Conservation (phyloP, 1,284 basidiomycete genomes). For the Volvariella volvacea region DNA sequence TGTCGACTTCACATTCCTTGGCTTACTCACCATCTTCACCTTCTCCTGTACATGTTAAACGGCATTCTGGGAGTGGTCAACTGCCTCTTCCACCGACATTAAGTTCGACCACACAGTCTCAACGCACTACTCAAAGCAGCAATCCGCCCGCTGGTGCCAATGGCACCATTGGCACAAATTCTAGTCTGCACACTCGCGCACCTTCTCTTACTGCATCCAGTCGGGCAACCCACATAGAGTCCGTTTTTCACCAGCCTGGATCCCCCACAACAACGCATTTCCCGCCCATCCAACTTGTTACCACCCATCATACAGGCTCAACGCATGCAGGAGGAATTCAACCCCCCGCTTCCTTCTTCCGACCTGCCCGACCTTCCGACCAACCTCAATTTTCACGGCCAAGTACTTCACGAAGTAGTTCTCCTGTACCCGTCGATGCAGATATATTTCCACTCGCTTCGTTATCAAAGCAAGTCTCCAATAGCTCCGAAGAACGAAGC, state of each 20-base stretch:
- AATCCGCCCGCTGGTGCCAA: conserved; percentile 9
- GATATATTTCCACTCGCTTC: conserved; percentile 23
- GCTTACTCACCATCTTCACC: conserved; percentile 13
- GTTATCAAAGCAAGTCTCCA: conserved; percentile 18
- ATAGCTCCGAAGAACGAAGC: conserved; percentile 18
- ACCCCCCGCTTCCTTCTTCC: conserved; percentile 70
- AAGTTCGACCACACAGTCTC: conserved; percentile 14
- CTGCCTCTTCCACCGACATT: conserved; percentile 25
- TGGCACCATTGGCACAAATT: conserved; percentile 7
- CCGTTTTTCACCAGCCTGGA: conserved; percentile 12
- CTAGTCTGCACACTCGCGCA: conserved; percentile 6
- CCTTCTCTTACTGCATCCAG: conserved; percentile 11
- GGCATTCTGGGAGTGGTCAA: conserved; percentile 19
- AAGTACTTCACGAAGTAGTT: conserved; percentile 17
- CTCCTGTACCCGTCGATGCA: conserved; percentile 11
- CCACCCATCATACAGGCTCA: conserved; percentile 21
- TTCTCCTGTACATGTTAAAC: conserved; percentile 12
- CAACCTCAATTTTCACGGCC: conserved; percentile 31
- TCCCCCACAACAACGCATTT: conserved; percentile 15
- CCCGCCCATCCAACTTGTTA: conserved; percentile 10
- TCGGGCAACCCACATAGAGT: neutral
- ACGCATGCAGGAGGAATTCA: conserved; percentile 69
- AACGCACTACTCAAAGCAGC: conserved; percentile 9
- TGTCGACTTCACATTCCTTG: conserved; percentile 10
- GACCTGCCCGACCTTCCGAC: conserved; percentile 50